phyloP scores from a whole-genome alignment of 2,329 filamentous ascomycete genomes.

The Talaromyces marneffei region DNA sequence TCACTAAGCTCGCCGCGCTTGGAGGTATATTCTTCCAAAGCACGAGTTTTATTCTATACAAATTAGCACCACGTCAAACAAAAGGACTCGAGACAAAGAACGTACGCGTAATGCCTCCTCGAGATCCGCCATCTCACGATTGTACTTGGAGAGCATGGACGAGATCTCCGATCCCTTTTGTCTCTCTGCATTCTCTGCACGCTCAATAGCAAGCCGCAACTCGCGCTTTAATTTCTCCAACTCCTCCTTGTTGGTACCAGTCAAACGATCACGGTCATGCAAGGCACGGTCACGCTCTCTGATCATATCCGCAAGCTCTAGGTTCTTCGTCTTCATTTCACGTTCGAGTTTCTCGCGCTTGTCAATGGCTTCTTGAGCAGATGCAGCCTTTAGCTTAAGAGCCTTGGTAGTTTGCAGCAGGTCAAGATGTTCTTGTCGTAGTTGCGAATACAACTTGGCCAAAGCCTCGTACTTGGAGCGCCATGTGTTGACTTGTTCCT shows the following conservation, averaged over 20 bases:
- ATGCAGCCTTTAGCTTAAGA: constrained; percentile 92
- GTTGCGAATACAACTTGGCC: constrained; percentile 93
- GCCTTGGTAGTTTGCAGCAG: constrained; percentile 93
- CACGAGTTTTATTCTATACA: constrained; percentile 71
- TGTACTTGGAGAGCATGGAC: constrained; percentile 90
- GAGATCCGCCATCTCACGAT: constrained; percentile 92
- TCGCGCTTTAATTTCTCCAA: constrained; percentile 91
- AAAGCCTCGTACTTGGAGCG: constrained; percentile 92
- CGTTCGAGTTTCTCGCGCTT: constrained; percentile 89
- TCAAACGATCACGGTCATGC: constrained; percentile 85
- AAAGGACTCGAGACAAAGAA: neutral
- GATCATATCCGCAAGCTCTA: constrained; percentile 99
- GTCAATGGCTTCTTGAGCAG: constrained; percentile 94
- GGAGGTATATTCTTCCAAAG: constrained; percentile 74
- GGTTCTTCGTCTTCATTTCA: constrained; percentile 98
- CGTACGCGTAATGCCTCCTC: constrained; percentile 71
- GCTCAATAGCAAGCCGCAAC: constrained; percentile 82
- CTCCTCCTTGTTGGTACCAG: constrained; percentile 84
- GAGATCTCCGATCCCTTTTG: constrained; percentile 94
- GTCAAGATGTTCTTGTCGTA: constrained; percentile 91
- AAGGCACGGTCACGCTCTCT: constrained; percentile 88
- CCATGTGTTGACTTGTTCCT: constrained; percentile 98
- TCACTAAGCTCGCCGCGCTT: constrained; percentile 74
- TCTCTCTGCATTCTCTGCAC: constrained; percentile 84
- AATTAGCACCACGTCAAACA: constrained; percentile 8